These are phyloP conservation scores for Sugiyamaella boreocaroliniensis DNA, from an alignment of 805 yeast genomes.

Conservation along the genomic window DNA sequence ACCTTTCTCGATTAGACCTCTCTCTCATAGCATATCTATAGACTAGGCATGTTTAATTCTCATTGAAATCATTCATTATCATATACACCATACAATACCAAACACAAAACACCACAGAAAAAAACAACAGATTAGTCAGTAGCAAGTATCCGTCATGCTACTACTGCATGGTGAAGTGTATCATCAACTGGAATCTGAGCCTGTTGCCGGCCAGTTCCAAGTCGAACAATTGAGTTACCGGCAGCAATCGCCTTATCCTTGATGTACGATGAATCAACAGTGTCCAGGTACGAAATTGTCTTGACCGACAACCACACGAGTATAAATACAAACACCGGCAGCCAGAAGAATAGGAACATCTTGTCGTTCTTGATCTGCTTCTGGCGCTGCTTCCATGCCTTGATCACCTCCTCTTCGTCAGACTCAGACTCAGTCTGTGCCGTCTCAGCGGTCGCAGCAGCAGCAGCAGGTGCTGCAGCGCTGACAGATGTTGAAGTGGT, in stretches of 20 bases:
- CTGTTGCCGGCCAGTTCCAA: slow-evolving; percentile 1
- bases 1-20: neutral
- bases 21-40: too few relatives aligned
- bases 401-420: slow-evolving; percentile 19
- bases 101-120: neutral
- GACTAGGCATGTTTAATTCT: neutral
- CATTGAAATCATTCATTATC: neutral
- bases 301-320: slow-evolving; percentile 29
- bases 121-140: too few relatives aligned
- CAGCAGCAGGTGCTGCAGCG: neutral
- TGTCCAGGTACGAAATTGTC: slow-evolving; percentile 13
- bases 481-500: neutral
- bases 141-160: neutral
- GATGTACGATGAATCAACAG: slow-evolving; percentile 8
- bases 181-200: slow-evolving; percentile 1
- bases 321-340: slow-evolving; percentile 55
- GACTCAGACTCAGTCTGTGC: too few relatives aligned
- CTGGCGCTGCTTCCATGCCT: slow-evolving; percentile 35
- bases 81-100: neutral
- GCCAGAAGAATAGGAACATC: slow-evolving; percentile 85
- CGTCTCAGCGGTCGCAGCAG: slow-evolving; percentile 4
- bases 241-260: slow-evolving; percentile 7
- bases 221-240: slow-evolving; percentile 6
- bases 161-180: neutral
- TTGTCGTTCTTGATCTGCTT: slow-evolving; percentile 59